Evolutionary conservation across 148 eudicot genomes (phyloP), one percentile per base, ranked within the genome.

Genomic region (Gaultheria prostrata): DNA sequence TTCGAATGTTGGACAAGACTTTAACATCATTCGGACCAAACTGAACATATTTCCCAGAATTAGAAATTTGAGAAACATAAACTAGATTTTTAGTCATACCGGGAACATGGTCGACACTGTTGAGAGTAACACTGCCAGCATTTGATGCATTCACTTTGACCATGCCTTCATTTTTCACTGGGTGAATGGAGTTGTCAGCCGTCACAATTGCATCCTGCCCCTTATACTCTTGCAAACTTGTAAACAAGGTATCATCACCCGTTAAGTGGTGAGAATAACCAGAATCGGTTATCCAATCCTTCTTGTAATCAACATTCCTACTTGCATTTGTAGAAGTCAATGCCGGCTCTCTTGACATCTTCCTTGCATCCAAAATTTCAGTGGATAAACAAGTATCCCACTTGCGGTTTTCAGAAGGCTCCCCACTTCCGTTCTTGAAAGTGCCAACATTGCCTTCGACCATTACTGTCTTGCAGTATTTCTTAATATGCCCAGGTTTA

Each of bases 181-280:
- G 86, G 57, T 87, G 30, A 18, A 24, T 24, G 11, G 81, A 82
- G 43, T 87, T 87, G 51, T 85, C 75, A 12, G 74, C 76, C 1
- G 78, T 83, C 14, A 87, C 35, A 48, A 82, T 76, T 2, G 51
- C 80, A 72, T 69, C 1, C 0, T 80, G 54, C 35, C 85, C 83
- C 59, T 30, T 3, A 39, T 87, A 85, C 51, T 81, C 26, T 9
- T 24, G 85, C 0, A 81, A 0, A n/a, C 76, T 73, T 1, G 87
- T 77, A 33, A 87, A 45, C 8, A 85, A 56, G 0, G 73, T n/a
- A 28, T 35, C 82, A 87, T 85, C 18, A 10, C 80, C 85, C 1
- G 74, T 87, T n/a, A 48, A 85, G 65, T 82, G 85, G 72, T 87
- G 87, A 43, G 85, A 82, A 71, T 85, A 85, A 35, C 81, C 82